Percentiles rank a stretch among this genome's conserved stretches.
phyloP scores from a whole-genome alignment of 202 grass and related monocot genomes.

The Setaria viridis region DNA sequence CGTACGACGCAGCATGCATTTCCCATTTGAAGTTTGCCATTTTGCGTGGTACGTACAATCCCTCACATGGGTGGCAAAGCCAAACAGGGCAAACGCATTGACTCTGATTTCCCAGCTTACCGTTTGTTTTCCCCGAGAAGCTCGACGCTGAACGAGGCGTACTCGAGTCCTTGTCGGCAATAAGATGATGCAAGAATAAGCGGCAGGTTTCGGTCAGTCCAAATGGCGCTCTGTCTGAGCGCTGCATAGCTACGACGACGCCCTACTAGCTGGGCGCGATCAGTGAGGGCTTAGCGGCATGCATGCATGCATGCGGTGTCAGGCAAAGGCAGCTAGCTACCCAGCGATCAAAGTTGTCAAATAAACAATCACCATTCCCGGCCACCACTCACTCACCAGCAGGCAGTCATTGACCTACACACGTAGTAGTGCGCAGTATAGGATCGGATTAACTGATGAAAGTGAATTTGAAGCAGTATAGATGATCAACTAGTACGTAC shows the following conservation, averaged over 20 bases:
- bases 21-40: neutral
- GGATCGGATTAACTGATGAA: neutral
- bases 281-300: slow-evolving; percentile 14
- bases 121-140: neutral
- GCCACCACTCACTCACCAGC: neutral
- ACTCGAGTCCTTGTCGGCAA: slow-evolving; percentile 2
- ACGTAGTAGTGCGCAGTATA: neutral
- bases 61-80: slow-evolving; percentile 1
- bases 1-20: neutral
- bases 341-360: slow-evolving; percentile 18
- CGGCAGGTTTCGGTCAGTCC: slow-evolving; percentile 40
- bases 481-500: neutral
- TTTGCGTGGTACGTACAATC: slow-evolving; percentile 6
- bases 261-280: neutral
- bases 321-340: neutral
- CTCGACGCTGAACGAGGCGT: slow-evolving; percentile 17
- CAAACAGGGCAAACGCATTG: slow-evolving; percentile 11
- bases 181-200: slow-evolving; percentile 28
- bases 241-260: neutral
- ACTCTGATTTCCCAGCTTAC: neutral
- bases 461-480: too few species aligned
- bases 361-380: slow-evolving; percentile 22
- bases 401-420: neutral
- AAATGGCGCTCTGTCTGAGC: neutral
- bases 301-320: slow-evolving; percentile 5